Conservation (phyloP, 768 basidiomycete species). For the Cantharellus anzutake region DNA sequence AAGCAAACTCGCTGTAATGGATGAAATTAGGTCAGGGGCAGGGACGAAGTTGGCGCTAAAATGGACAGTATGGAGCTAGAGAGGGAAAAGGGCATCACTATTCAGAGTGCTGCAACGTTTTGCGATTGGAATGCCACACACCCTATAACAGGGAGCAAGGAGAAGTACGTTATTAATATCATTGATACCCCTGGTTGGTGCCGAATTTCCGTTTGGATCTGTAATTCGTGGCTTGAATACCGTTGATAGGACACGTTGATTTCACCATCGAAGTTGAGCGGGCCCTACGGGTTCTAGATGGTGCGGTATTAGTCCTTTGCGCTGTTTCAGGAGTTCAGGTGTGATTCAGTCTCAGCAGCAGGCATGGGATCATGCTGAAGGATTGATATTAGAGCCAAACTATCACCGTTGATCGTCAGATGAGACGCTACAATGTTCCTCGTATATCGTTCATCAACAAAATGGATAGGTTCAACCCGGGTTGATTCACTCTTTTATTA, state of each 20-base stretch:
- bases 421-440: conserved; percentile 92
- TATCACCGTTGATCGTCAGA: conserved; percentile 96
- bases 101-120: conserved; percentile 96
- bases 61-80: conserved; percentile 99
- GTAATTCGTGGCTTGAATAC: conserved; percentile 11
- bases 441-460: conserved; percentile 95
- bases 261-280: conserved; percentile 99
- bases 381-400: conserved; percentile 59
- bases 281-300: conserved; percentile 87
- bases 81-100: conserved; percentile 97
- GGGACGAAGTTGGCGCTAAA: conserved; percentile 93
- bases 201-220: neutral
- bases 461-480: conserved; percentile 52
- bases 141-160: conserved; percentile 38
- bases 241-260: conserved; percentile 76
- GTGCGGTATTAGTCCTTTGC: conserved; percentile 89
- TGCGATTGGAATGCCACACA: conserved; percentile 81
- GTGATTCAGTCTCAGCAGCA: conserved; percentile 6
- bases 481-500: neutral
- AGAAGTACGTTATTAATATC: conserved; percentile 89
- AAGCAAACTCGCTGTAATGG: neutral
- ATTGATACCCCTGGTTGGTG: conserved; percentile 84
- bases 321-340: conserved; percentile 95
- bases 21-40: conserved; percentile 54
- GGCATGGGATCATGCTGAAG: neutral